Percentiles rank a stretch among this genome's conserved stretches.
Evolutionary conservation across 2,329 filamentous ascomycete genomes (phyloP).

Genomic region (Aureobasidium vineae): DNA sequence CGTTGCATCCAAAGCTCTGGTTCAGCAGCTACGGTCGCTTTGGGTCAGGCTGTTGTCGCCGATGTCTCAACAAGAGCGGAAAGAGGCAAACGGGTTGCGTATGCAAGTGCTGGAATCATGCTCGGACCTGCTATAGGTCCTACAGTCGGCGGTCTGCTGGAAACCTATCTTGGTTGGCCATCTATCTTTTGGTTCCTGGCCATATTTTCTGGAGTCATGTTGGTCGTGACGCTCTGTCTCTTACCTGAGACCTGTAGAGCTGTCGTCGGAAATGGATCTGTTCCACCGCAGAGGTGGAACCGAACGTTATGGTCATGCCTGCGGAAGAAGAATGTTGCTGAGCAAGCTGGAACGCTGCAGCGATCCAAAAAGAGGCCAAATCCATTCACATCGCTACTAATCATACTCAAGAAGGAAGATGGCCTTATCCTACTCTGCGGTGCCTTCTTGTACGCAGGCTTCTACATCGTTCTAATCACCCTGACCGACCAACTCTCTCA

Average conservation of each 20-base stretch:
- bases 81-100: slow-evolving; percentile 46
- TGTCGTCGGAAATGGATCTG: slow-evolving; percentile 42
- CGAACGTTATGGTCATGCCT: not conserved
- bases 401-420: slow-evolving; percentile 14
- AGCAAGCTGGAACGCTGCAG: not conserved
- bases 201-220: slow-evolving; percentile 31
- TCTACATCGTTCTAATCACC: slow-evolving; percentile 5
- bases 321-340: not conserved
- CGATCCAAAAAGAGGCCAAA: not conserved
- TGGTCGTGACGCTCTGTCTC: slow-evolving; percentile 33
- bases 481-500: slow-evolving; percentile 1
- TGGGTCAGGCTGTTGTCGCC: slow-evolving; percentile 44
- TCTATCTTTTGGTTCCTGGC: slow-evolving; percentile 46
- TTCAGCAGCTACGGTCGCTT: slow-evolving; percentile 43
- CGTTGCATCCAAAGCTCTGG: slow-evolving; percentile 48
- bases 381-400: not conserved
- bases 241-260: slow-evolving; percentile 44
- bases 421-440: not conserved
- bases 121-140: slow-evolving; percentile 54
- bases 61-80: slow-evolving; percentile 45
- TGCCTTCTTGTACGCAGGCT: slow-evolving; percentile 16
- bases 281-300: slow-evolving; percentile 28
- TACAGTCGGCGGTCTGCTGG: slow-evolving; percentile 35
- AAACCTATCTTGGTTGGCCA: slow-evolving; percentile 39
- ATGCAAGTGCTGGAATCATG: slow-evolving; percentile 45